Base-by-base conservation (phyloP, 2,329 filamentous ascomycete species). In the Claviceps sp. region DNA sequence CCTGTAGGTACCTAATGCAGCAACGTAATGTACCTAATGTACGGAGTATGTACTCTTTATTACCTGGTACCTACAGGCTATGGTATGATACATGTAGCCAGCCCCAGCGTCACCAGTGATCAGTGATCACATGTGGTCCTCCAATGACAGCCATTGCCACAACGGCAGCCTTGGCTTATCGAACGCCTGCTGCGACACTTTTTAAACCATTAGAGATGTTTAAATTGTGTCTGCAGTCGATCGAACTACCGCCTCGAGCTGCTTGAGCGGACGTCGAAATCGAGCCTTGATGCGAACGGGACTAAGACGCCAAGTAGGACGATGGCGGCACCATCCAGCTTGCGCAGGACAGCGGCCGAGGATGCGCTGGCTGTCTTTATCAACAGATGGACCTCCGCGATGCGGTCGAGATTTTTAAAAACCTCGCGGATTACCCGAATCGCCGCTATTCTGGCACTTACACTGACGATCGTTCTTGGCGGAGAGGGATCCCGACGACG, bases 241-340 rank as follows among this genome's bases (percentile, higher is more conserved):
- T 30, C 26, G 13, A 41, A 48, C 9, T 24, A 18, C 24, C 37
- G 16, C 4, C 3, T 7, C 22, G 22, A 48, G 47, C 47, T n/a
- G 47, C 47, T n/a, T 41, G 47, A 37, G 47, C 37, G 20, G 20
- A 42, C 40, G 41, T 50, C 34, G 34, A n/a, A 5, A 6, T 16
- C 26, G 16, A 46, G 37, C 18, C 20, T 44, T 24, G 16, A 52
- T 48, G 46, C 26, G 22, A 34, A 38, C 45, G 7, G 38, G n/a
- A 26, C 7, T n/a, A 5, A 26, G 18, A 45, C 41, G 42, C 18
- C 30, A n/a, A 45, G 1, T 14, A 26, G 47, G 40, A 37, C 38
- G 48, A 96, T 96, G 91, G 87, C 88, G 56, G 85, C 77, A 57
- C 90, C 95, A 72, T 96, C 91, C 52, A 95, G 86, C 5, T 76